Evolutionary conservation across 495 filamentous ascomycete genomes (phyloP).

Genomic region (Hypoxylon intermedium): DNA sequence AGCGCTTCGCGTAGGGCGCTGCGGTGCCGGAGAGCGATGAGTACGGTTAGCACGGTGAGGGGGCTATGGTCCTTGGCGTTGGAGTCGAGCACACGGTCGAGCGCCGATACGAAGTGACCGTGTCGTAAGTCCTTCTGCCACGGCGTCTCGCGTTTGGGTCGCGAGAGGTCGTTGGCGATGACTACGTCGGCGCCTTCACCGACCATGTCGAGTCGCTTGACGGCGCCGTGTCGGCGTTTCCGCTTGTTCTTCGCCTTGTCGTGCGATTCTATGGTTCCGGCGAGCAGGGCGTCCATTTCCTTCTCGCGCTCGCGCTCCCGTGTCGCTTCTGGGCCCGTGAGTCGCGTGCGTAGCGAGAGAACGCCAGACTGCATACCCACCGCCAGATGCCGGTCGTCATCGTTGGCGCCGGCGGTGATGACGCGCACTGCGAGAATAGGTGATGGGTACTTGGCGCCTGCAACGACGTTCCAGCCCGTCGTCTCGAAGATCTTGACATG

Average conservation of each 20-base stretch:
- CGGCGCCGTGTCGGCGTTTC: slow-evolving; percentile 72
- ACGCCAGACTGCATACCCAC: slow-evolving; percentile 94
- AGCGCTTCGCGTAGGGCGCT: slow-evolving; percentile 85
- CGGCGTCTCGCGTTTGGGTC: slow-evolving; percentile 63
- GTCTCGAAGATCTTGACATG: slow-evolving; percentile 98
- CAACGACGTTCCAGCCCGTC: slow-evolving; percentile 87
- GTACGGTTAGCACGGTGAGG: slow-evolving; percentile 71
- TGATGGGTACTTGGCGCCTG: slow-evolving; percentile 87
- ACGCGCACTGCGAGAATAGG: slow-evolving; percentile 85
- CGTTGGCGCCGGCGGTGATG: slow-evolving; percentile 66
- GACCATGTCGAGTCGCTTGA: slow-evolving; percentile 79
- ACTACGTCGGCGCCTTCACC: slow-evolving; percentile 88
- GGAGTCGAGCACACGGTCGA: slow-evolving; percentile 76
- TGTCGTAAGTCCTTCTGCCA: slow-evolving; percentile 86
- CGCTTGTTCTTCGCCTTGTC: slow-evolving; percentile 71
- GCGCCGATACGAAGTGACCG: slow-evolving; percentile 74
- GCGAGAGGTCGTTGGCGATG: slow-evolving; percentile 66
- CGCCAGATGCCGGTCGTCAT: slow-evolving; percentile 85
- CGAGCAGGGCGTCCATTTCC: slow-evolving; percentile 84
- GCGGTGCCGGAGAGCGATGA: slow-evolving; percentile 85
- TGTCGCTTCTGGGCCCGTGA: slow-evolving; percentile 79
- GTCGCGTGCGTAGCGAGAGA: slow-evolving; percentile 83
- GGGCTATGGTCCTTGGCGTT: slow-evolving; percentile 57
- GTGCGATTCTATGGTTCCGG: slow-evolving; percentile 73
- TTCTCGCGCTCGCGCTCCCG: slow-evolving; percentile 74